Conservation (phyloP, 192 early-diverging fungal genomes). For the Dissophora ornata region DNA sequence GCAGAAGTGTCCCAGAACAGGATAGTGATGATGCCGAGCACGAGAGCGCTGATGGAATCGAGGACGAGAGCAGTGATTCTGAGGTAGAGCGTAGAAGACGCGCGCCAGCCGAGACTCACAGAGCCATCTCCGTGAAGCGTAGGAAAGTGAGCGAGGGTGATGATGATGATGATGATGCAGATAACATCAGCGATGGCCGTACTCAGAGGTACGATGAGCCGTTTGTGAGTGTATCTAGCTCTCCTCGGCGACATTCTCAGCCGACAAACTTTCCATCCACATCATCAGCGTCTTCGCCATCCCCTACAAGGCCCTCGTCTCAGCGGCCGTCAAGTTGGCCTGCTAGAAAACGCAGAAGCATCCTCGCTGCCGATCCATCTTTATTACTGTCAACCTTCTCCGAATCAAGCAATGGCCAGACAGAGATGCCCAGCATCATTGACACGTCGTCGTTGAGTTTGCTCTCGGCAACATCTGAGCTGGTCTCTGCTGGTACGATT, state of each 20-base stretch:
- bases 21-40: background rate
- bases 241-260: background rate
- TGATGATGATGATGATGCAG: background rate
- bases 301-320: background rate
- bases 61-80: conserved; percentile 5
- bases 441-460: conserved; percentile 42
- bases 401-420: too few species aligned
- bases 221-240: too few species aligned
- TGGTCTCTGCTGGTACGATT: conserved; percentile 27
- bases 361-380: conserved; percentile 5
- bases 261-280: background rate
- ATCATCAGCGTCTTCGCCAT: too few species aligned
- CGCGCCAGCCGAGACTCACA: background rate
- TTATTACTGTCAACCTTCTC: background rate
- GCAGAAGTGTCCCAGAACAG: background rate
- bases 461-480: conserved; percentile 28
- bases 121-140: conserved; percentile 22
- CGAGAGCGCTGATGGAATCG: background rate
- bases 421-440: too few species aligned
- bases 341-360: conserved; percentile 24
- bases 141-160: conserved; percentile 26
- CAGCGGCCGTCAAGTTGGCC: conserved; percentile 25
- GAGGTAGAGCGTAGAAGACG: background rate
- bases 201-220: background rate
- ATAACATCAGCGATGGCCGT: background rate